Evolutionary conservation across 164 flowering plant species (phyloP), one percentile per base, ranked within the genome.

Genomic region (Liquidambar formosana): DNA sequence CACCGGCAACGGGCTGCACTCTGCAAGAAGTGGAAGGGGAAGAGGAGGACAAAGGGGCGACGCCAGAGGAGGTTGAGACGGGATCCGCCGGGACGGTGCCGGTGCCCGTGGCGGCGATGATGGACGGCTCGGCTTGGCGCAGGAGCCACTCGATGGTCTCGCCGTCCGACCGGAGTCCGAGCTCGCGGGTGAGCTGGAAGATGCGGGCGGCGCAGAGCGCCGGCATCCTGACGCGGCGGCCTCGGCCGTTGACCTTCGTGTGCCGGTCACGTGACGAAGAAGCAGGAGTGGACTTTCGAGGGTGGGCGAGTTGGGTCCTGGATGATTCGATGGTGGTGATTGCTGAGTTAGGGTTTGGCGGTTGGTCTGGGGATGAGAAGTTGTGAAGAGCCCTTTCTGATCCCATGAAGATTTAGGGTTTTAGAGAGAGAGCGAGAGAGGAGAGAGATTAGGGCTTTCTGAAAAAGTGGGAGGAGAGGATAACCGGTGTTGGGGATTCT

Each of bases 141-240:
- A 87, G 86, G 9, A 87, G 78, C 91, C 91, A 86, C 79, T 86
- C 90, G 66, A 86, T 84, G 57, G 90, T 86, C 74, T 86, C 85
- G 10, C 90, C 90, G 52, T 86, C 90, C 68, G 85, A 81, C 26
- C 84, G 83, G 83, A 78, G 86, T 65, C 88, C 86, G 61, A 86
- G 90, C 64, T 86, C 90, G 22, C 86, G 82, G n/a, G 90, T 86
- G 38, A 86, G 81, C 75, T 86, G 90, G 69, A 86, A 84, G 71
- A 84, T 83, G 18, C 88, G 71, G 14, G 90, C 90, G 10, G 90
- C 90, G 63, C 81, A 77, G 57, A 86, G 71, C 1, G 86, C 80
- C 15, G 90, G 90, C 78, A 86, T 80, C 19, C 88, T 80, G 27
- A 86, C 81, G 0, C 90, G 73, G 27, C 88, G 85, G 47, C 86